Base-by-base conservation (phyloP, 352 stramenopile genomes). In the Pythium rhizo-oryzae region DNA sequence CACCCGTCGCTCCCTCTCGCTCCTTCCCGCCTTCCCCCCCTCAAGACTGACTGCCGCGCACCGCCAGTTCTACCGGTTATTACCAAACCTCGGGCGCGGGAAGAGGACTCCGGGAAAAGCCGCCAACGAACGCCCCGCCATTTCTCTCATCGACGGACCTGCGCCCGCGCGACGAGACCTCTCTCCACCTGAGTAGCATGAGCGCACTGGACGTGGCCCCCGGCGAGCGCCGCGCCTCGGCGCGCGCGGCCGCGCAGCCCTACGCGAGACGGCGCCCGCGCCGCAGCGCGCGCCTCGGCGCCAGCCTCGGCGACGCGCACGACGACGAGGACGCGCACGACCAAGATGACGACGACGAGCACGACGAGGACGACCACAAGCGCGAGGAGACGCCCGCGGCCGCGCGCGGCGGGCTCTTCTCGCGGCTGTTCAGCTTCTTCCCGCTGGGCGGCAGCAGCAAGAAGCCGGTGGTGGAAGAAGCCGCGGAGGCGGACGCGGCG, bases 351-450 rank as follows among this genome's bases (percentile, higher is more conserved):
- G 43, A 62, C 28, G 33, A 41, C 0, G 24, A 52, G 33, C 3
- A 55, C 6, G 21, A 59, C 49, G 47, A 59, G n/a, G 50, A 37
- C 25, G 16, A 41, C 12, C 25, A 12, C 25, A 7, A 5, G 30
- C 12, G 28, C 53, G 28, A 41, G 18, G 60, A 53, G 37, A 50
- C 68, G 47, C 28, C 65, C 50, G 18, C 37, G 3, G 46, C 54
- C 21, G 28, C 37, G 33, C 39, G 41, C 50, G 71, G 76, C 8
- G 67, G 72, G 4, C 67, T 91, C 30, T 87, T 91, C 33, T 79
- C 82, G 16, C 83, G 83, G 0, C 59, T 91, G 8, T 78, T 89
- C 25, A 89, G 83, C 49, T 86, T 83, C 57, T 70, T 93, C n/a
- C 85, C 85, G 44, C 70, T 93, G 7, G 77, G 91, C 13, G 78